Evolutionary conservation across 1,284 basidiomycete genomes (phyloP).

Genomic region (Cryptococcus floricola): DNA sequence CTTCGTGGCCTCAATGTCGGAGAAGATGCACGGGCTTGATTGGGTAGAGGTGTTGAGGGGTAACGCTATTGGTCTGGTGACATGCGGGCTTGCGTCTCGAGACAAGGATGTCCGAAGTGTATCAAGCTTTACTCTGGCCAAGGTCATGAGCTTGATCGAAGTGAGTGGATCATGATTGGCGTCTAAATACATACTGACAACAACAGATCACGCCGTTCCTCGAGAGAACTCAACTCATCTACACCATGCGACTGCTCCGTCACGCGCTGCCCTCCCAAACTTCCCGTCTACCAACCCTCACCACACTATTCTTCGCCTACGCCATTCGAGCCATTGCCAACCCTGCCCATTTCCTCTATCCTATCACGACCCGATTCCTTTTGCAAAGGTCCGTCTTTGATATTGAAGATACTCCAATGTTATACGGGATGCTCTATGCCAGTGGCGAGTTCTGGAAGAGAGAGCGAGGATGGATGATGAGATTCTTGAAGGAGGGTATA

Average conservation of each 20-base stretch:
- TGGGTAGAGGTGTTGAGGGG: conserved; percentile 85
- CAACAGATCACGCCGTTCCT: conserved; percentile 57
- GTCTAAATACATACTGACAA: not conserved
- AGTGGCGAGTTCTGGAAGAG: conserved; percentile 71
- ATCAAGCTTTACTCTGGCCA: conserved; percentile 50
- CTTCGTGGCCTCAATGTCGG: conserved; percentile 60
- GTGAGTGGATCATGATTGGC: conserved; percentile 22
- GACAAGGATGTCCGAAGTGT: conserved; percentile 60
- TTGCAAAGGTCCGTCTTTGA: conserved; percentile 77
- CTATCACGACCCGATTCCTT: conserved; percentile 72
- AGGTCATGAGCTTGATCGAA: conserved; percentile 37
- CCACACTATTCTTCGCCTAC: conserved; percentile 74
- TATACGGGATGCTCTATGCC: conserved; percentile 76
- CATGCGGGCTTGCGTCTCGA: conserved; percentile 69
- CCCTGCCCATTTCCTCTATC: conserved; percentile 75
- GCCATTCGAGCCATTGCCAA: conserved; percentile 72
- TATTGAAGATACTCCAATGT: conserved; percentile 70
- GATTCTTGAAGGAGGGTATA: conserved; percentile 77
- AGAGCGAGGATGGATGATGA: conserved; percentile 82
- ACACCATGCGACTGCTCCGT: conserved; percentile 70
- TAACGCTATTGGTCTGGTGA: conserved; percentile 69
- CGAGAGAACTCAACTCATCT: conserved; percentile 70
- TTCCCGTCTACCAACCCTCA: conserved; percentile 59
- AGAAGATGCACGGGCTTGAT: conserved; percentile 60
- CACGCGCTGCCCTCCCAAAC: conserved; percentile 54